A percentile compares a stretch with the other conserved stretches of the same genome.
phyloP scores from a whole-genome alignment of 371 early-diverging fungal genomes.

The Rhizopus microsporus region DNA sequence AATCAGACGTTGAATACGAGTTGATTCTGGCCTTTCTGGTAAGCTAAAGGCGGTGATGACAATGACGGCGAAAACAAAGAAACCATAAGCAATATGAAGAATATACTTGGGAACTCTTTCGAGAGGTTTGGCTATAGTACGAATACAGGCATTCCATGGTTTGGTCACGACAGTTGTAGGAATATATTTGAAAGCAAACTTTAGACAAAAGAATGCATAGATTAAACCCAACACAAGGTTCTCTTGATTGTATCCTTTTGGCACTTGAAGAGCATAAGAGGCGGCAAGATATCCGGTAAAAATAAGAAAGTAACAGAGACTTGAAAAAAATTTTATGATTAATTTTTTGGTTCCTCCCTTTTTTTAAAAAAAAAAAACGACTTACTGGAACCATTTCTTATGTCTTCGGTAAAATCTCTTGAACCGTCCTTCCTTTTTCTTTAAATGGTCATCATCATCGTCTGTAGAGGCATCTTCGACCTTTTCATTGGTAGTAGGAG shows the following conservation, averaged over 20 bases:
- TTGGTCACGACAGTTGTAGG: slow-evolving; percentile 28
- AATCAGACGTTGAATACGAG: slow-evolving; percentile 71
- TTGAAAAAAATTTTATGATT: slow-evolving; percentile 5
- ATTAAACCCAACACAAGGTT: slow-evolving; percentile 39
- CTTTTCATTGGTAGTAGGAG: slow-evolving; percentile 9
- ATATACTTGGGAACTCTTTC: slow-evolving; percentile 15
- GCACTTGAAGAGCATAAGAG: slow-evolving; percentile 43
- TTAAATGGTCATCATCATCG: slow-evolving; percentile 18
- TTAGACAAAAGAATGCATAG: slow-evolving; percentile 34
- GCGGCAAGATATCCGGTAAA: slow-evolving; percentile 43
- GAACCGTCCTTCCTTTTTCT: slow-evolving; percentile 11
- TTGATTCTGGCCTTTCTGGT: slow-evolving; percentile 55
- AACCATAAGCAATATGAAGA: slow-evolving; percentile 27
- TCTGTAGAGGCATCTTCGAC: slow-evolving; percentile 4
- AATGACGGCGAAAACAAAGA: slow-evolving; percentile 51
- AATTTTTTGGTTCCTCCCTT: not conserved
- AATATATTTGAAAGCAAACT: slow-evolving; percentile 31
- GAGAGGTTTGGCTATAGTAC: slow-evolving; percentile 23
- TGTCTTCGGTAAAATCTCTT: slow-evolving; percentile 14
- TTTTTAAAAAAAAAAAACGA: not conserved
- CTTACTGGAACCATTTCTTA: slow-evolving; percentile 28
- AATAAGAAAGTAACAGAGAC: slow-evolving; percentile 39
- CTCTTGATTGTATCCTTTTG: slow-evolving; percentile 41
- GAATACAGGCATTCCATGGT: slow-evolving; percentile 21
- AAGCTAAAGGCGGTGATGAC: slow-evolving; percentile 62